A percentile compares a stretch with the other conserved stretches of the same genome.
These are phyloP conservation scores for Phalaenopsis equestris DNA, from an alignment of 106 monocot species.

Conservation along the genomic window DNA sequence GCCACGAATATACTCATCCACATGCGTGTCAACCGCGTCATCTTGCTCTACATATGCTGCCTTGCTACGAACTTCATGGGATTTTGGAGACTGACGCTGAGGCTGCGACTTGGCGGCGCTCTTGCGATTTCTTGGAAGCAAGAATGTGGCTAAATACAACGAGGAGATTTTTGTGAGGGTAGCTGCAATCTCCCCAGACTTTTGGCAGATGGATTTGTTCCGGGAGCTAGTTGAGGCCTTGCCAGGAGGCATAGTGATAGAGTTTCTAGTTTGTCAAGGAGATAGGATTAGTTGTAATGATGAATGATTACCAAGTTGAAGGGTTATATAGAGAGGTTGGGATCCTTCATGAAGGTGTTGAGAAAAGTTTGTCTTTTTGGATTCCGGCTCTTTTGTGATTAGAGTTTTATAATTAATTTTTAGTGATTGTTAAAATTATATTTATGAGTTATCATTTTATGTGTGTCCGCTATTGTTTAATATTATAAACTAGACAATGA, in stretches of 20 bases:
- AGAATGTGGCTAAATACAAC: slow-evolving; percentile 1
- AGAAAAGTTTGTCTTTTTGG: too few species aligned
- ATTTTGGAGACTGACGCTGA: neutral
- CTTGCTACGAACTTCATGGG: neutral
- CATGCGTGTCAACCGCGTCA: neutral
- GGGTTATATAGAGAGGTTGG: too few species aligned
- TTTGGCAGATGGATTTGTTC: slow-evolving; percentile 5
- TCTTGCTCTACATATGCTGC: neutral
- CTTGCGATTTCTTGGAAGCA: neutral
- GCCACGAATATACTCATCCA: slow-evolving; percentile 2
- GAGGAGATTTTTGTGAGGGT: slow-evolving; percentile 10
- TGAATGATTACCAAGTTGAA: too few species aligned
- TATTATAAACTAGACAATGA: too few species aligned
- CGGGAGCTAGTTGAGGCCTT: slow-evolving; percentile 1
- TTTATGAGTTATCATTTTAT: too few species aligned
- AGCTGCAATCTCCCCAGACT: slow-evolving; percentile 4
- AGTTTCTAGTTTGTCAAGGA: neutral
- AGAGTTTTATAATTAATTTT: too few species aligned
- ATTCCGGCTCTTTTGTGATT: too few species aligned
- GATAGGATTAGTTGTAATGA: neutral
- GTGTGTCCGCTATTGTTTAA: too few species aligned
- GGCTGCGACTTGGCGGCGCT: neutral
- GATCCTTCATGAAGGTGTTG: too few species aligned
- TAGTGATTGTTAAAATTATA: too few species aligned
- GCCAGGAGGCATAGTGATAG: neutral